These are phyloP conservation scores for Penicillium janthinellum DNA, from an alignment of 2,329 filamentous ascomycete genomes.

Conservation along the genomic window DNA sequence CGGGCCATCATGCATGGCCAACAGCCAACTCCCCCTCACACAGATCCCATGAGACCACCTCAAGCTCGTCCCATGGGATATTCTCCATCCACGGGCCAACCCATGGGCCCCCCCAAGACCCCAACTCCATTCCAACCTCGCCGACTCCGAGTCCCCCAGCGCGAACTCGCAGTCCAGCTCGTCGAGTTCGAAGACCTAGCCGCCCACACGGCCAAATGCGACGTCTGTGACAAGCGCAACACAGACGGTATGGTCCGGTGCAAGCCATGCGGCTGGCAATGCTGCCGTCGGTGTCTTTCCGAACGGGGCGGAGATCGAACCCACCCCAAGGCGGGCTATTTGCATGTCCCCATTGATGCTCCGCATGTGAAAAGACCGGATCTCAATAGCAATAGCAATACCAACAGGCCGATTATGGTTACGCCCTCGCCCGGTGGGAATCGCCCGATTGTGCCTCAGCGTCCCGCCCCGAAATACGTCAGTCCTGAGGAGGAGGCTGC, in stretches of 20 bases:
- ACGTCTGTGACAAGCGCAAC: slow-evolving; percentile 17
- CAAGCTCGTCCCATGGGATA: not conserved
- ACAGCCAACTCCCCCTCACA: not conserved
- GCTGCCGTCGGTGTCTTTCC: slow-evolving; percentile 12
- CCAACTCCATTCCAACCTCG: not conserved
- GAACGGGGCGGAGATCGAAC: slow-evolving; percentile 11
- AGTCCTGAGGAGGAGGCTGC: not conserved
- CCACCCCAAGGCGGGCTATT: slow-evolving; percentile 7
- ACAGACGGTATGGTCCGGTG: slow-evolving; percentile 18
- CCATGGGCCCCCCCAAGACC: not conserved
- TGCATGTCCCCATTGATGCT: slow-evolving; percentile 7
- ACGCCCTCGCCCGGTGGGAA: not conserved
- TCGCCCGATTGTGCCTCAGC: not conserved
- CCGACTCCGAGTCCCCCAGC: not conserved
- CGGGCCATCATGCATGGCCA: not conserved
- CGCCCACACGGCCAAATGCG: slow-evolving; percentile 21
- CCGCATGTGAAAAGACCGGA: no score
- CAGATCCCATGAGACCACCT: not conserved
- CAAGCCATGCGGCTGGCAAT: slow-evolving; percentile 18
- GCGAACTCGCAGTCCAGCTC: not conserved
- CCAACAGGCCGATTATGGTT: not conserved
- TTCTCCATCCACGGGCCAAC: not conserved
- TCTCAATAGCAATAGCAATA: no score
- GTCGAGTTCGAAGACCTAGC: slow-evolving; percentile 17
- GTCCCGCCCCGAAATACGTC: not conserved